These are phyloP conservation scores for Colletotrichum neosansevieriae DNA, from an alignment of 2,329 filamentous ascomycete species.

Conservation along the genomic window DNA sequence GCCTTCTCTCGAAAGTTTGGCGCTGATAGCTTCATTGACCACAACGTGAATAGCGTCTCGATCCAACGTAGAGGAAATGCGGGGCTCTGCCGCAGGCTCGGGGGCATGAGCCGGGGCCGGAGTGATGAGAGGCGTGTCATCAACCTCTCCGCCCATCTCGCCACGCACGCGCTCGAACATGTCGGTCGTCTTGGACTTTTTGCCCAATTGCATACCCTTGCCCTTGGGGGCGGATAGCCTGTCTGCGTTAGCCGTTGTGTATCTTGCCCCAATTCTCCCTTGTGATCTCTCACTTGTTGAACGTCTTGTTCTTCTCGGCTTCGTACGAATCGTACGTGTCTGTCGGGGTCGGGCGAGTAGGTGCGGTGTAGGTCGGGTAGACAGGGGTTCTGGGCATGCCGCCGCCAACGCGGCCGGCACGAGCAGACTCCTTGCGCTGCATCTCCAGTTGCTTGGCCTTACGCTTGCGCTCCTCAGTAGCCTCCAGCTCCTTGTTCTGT, in stretches of 20 bases:
- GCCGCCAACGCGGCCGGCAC: constrained; percentile 72
- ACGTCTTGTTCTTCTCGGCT: constrained; percentile 95
- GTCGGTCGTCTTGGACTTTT: constrained; percentile 97
- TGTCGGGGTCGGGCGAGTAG: constrained; percentile 76
- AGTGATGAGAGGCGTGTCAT: constrained; percentile 80
- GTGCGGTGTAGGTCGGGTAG: constrained; percentile 91
- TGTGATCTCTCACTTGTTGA: constrained; percentile 73
- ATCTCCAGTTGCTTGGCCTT: constrained; percentile 99
- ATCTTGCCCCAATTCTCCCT: background rate
- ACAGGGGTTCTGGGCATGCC: constrained; percentile 78
- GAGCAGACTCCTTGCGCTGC: constrained; percentile 95
- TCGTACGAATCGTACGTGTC: constrained; percentile 95
- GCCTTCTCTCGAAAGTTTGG: constrained; percentile 89
- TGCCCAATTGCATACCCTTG: constrained; percentile 99
- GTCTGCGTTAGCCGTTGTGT: constrained; percentile 2
- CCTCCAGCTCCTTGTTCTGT: constrained; percentile 98
- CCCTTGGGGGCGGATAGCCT: constrained; percentile 73
- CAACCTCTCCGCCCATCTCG: constrained; percentile 88
- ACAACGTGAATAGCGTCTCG: constrained; percentile 90
- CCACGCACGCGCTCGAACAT: constrained; percentile 97
- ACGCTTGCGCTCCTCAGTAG: constrained; percentile 96
- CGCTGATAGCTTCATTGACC: constrained; percentile 89
- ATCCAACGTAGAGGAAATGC: constrained; percentile 76
- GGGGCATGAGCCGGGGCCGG: constrained; percentile 62
- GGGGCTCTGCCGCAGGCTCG: constrained; percentile 66